phyloP scores from a whole-genome alignment of 352 stramenopile species.

The Globisporangium heterothallicum region DNA sequence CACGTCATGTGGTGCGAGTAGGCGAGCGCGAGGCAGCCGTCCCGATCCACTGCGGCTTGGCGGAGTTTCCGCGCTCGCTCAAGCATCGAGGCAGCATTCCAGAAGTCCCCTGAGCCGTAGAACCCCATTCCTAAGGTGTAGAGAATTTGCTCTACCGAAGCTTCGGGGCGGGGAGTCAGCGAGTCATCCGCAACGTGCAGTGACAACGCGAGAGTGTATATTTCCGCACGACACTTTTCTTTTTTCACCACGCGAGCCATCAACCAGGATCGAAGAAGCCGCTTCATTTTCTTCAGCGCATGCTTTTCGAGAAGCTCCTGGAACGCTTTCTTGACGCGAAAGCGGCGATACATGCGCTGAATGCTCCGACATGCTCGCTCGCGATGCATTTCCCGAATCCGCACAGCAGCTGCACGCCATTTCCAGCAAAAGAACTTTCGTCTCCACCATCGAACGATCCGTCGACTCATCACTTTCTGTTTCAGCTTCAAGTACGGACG shows the following conservation, averaged over 20 bases:
- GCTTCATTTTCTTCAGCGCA: constrained; percentile 23
- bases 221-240: constrained; percentile 26
- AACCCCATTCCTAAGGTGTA: constrained; percentile 30
- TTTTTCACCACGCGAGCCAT: constrained; percentile 35
- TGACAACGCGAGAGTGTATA: constrained; percentile 18
- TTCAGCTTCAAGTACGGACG: constrained; percentile 36
- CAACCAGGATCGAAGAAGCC: constrained; percentile 41
- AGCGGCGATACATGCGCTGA: constrained; percentile 32
- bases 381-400: constrained; percentile 9
- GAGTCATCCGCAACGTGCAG: background rate
- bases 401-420: constrained; percentile 22
- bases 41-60: background rate
- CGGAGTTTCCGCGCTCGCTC: constrained; percentile 24
- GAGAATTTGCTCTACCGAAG: constrained; percentile 29
- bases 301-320: constrained; percentile 26
- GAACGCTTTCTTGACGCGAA: constrained; percentile 26
- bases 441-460: constrained; percentile 46
- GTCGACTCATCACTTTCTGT: constrained; percentile 41
- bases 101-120: constrained; percentile 44
- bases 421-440: constrained; percentile 12
- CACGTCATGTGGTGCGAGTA: constrained; percentile 68
- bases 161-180: constrained; percentile 13
- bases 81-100: constrained; percentile 46
- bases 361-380: constrained; percentile 32
- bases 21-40: constrained; percentile 25